These are phyloP conservation scores for Aspergillus hancockii DNA, from an alignment of 495 filamentous ascomycete genomes.

Conservation along the genomic window DNA sequence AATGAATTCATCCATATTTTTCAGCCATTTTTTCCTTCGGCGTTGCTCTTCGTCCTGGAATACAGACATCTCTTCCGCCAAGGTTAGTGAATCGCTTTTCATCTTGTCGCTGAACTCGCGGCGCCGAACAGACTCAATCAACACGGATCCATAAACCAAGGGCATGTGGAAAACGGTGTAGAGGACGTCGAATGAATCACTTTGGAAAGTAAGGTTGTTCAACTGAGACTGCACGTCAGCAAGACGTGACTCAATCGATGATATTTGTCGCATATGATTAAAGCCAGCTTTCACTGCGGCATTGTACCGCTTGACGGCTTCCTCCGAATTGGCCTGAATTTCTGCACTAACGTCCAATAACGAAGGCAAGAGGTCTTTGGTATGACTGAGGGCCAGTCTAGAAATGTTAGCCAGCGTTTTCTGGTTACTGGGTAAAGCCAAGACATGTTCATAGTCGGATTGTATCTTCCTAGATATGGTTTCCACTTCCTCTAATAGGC, in stretches of 20 bases:
- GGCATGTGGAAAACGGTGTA: conserved; percentile 77
- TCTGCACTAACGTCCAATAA: conserved; percentile 69
- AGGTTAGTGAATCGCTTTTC: conserved; percentile 73
- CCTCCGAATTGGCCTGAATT: conserved; percentile 70
- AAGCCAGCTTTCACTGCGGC: conserved; percentile 58
- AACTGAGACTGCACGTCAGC: conserved; percentile 69
- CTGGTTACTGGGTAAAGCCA: conserved; percentile 63
- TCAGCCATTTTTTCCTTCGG: conserved; percentile 86
- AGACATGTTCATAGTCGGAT: conserved; percentile 80
- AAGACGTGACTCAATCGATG: conserved; percentile 71
- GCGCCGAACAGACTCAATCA: conserved; percentile 81
- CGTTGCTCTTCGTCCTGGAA: conserved; percentile 90
- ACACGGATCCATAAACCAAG: conserved; percentile 81
- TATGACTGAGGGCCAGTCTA: conserved; percentile 83
- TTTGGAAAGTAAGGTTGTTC: conserved; percentile 66
- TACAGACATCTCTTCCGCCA: conserved; percentile 88
- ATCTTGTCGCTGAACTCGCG: conserved; percentile 91
- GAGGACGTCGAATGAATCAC: conserved; percentile 74
- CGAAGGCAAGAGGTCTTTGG: conserved; percentile 82
- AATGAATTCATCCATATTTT: conserved; percentile 64
- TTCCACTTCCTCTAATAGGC: conserved; percentile 80
- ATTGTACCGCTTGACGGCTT: conserved; percentile 65
- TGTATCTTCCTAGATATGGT: conserved; percentile 81
- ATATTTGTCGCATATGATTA: conserved; percentile 76
- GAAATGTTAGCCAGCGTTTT: conserved; percentile 79